Evolutionary conservation across 2,329 filamentous ascomycete genomes (phyloP), one percentile per base, ranked within the genome.

Genomic region (Coleophoma eucalyptorum): DNA sequence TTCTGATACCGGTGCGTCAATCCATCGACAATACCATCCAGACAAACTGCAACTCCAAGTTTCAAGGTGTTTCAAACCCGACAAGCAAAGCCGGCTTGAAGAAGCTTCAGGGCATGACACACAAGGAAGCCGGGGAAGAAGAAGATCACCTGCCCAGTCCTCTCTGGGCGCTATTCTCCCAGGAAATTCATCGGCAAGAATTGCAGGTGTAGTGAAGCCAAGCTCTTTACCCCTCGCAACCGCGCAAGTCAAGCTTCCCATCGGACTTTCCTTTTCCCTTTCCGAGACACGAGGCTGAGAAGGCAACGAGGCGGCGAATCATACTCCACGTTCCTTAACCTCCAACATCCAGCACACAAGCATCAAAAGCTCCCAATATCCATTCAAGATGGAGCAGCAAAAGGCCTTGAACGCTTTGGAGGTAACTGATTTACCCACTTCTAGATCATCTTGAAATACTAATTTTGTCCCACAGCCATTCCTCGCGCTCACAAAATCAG

Each of bases 401-500:
- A 85, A 83, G 66, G 82, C 83, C 55, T 70, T 86, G 35, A 83
- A 83, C 59, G 81, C 83, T 49, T 69, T 86, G 45, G 81, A 82
- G 77, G 83, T 83, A 68, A 50, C 26, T 26, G 26, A 26, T 5
- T 8, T 26, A 26, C 26, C 10, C 10, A 2, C 10, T 26, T 8
- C 26, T 26, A 8, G 26, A 5, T 7, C 26, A 26, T 26, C 26
- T 5, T 26, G 10, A 8, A 26, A 5, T 26, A 26, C 26, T 26
- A 26, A 26, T 26, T 26, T 8, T 8, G 72, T 34, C 74, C 49
- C 74, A 11, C 76, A 96, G 77, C 91, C 92, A n/a, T 97, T 93
- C 73, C 76, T 99, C 53, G 87, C 88, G 48, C 87, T 97, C 57
- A 87, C 88, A 64, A 94, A 92, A 67, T 89, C 90, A 11, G 90